Evolutionary conservation across 2,329 filamentous ascomycete species (phyloP).

Genomic region (Microthyrium microscopicum): DNA sequence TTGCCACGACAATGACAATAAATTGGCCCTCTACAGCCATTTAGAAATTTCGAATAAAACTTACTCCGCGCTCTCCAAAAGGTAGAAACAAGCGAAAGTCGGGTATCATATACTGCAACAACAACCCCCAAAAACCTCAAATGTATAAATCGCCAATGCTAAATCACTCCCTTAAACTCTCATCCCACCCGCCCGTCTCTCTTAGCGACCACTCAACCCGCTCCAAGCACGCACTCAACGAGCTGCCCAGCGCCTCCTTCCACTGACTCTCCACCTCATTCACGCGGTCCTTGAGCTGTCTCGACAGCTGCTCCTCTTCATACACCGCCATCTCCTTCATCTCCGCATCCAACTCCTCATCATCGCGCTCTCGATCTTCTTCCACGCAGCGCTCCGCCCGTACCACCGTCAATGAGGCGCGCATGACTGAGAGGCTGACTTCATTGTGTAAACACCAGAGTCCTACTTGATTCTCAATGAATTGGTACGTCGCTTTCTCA

Average conservation of each 20-base stretch:
- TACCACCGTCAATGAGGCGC: conserved; percentile 50
- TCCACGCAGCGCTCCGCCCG: conserved; percentile 53
- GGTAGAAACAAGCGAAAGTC: too few relatives aligned
- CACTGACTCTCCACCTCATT: conserved; percentile 81
- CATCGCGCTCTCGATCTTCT: conserved; percentile 35
- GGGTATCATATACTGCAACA: too few relatives aligned
- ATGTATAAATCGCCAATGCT: too few relatives aligned
- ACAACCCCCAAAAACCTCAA: too few relatives aligned
- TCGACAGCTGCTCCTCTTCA: conserved; percentile 57
- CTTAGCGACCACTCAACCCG: conserved; percentile 58
- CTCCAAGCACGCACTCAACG: conserved; percentile 56
- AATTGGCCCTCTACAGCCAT: too few relatives aligned
- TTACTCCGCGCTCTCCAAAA: too few relatives aligned
- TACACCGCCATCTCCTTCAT: conserved; percentile 42
- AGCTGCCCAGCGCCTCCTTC: conserved; percentile 68
- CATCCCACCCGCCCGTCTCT: conserved; percentile 76
- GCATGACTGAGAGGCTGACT: conserved; percentile 63
- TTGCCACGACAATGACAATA: too few relatives aligned
- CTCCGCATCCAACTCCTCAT: conserved; percentile 27
- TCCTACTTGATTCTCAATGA: conserved; percentile 89
- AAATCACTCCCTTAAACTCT: conserved; percentile 30
- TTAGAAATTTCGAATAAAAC: too few relatives aligned
- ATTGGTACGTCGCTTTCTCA: conserved; percentile 87
- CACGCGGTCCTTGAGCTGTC: conserved; percentile 86
- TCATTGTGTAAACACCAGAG: conserved; percentile 80